Evolutionary conservation across 139 green algal species (phyloP).

Genomic region (Tetratostichococcus sp.): DNA sequence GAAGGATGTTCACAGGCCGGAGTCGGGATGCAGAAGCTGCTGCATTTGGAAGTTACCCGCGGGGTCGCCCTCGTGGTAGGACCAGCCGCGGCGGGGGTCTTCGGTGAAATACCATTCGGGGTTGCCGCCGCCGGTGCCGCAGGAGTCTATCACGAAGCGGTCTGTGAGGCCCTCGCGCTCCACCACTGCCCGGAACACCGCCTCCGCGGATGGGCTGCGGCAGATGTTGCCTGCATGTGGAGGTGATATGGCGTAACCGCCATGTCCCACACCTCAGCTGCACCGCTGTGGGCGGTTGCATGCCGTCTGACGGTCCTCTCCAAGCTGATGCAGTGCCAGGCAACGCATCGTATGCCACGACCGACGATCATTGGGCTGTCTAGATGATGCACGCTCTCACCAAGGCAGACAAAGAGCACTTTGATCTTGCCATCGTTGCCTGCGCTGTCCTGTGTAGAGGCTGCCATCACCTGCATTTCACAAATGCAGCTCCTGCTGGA

Average conservation of each 20-base stretch:
- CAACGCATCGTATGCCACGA: too few relatives aligned
- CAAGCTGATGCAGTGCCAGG: too few relatives aligned
- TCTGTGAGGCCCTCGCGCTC: slow-evolving; percentile 56
- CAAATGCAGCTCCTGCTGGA: too few relatives aligned
- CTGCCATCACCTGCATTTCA: too few relatives aligned
- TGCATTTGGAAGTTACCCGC: slow-evolving; percentile 15
- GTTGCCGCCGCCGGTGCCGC: slow-evolving; percentile 81
- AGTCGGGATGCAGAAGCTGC: too few relatives aligned
- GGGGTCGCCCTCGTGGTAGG: slow-evolving; percentile 82
- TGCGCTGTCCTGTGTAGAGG: too few relatives aligned
- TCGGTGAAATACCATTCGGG: slow-evolving; percentile 34
- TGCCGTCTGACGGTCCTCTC: too few relatives aligned
- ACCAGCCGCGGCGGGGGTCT: slow-evolving; percentile 36
- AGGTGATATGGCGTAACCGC: too few relatives aligned
- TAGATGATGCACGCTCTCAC: slow-evolving; percentile 26
- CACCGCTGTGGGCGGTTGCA: too few relatives aligned
- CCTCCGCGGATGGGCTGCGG: slow-evolving; percentile 87
- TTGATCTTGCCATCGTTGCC: slow-evolving; percentile 34
- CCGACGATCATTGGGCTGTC: too few relatives aligned
- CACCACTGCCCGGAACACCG: slow-evolving; percentile 81
- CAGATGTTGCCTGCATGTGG: slow-evolving; percentile 97
- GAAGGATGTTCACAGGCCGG: too few relatives aligned
- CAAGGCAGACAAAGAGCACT: slow-evolving; percentile 83
- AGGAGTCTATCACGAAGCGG: slow-evolving; percentile 86
- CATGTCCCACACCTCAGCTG: too few relatives aligned